These are phyloP conservation scores for Durusdinium trenchii DNA, from an alignment of 73 alveolate genomes.

Conservation along the genomic window DNA sequence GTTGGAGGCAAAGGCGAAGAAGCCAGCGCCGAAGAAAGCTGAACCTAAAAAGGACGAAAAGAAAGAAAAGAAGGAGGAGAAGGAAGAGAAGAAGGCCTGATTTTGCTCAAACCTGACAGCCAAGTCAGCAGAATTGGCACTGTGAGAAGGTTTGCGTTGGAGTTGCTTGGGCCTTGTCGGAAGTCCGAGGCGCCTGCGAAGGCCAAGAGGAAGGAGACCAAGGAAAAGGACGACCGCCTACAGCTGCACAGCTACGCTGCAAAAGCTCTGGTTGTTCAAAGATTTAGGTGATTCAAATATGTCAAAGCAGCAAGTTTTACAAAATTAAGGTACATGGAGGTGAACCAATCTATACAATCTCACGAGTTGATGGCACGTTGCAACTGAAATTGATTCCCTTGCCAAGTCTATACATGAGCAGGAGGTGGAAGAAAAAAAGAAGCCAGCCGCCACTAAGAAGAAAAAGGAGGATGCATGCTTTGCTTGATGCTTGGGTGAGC, in stretches of 20 bases:
- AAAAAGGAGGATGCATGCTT: slow-evolving; percentile 28
- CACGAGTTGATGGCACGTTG: too few species aligned
- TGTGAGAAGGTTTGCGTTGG: too few species aligned
- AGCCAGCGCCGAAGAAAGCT: slow-evolving; percentile 90
- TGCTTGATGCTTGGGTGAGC: not conserved
- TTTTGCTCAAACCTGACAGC: too few species aligned
- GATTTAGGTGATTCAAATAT: too few species aligned
- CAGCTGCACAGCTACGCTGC: too few species aligned
- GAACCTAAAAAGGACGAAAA: slow-evolving; percentile 85
- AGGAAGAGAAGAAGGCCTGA: slow-evolving; percentile 53
- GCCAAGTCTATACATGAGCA: not conserved
- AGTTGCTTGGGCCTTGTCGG: too few species aligned
- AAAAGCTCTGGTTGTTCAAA: too few species aligned
- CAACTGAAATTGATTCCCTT: too few species aligned
- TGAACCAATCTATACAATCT: too few species aligned
- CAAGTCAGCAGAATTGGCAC: too few species aligned
- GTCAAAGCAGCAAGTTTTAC: too few species aligned
- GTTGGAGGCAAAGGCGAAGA: slow-evolving; percentile 62
- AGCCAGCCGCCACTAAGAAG: slow-evolving; percentile 65
- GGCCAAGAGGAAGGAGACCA: slow-evolving; percentile 49
- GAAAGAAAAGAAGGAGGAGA: slow-evolving; percentile 63
- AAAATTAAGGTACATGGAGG: too few species aligned
- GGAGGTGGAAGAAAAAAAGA: slow-evolving; percentile 51
- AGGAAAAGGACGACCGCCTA: slow-evolving; percentile 63
- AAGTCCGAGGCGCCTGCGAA: slow-evolving; percentile 50